phyloP scores from a whole-genome alignment of 352 stramenopile species.

The Thalassiosira exigua region DNA sequence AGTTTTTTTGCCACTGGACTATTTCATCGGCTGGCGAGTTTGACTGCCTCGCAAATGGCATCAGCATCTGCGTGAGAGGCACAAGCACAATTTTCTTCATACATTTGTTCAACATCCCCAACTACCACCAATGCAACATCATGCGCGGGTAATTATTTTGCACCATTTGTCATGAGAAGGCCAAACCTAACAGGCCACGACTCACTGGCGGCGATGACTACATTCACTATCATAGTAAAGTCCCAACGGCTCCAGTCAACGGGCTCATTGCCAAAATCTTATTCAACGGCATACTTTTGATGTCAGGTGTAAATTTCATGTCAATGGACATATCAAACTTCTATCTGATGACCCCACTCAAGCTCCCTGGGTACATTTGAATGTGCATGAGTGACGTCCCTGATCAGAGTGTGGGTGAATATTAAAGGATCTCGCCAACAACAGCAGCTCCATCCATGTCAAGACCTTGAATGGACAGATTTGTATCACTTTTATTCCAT shows the following conservation, averaged over 20 bases:
- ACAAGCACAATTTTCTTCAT: conserved; percentile 54
- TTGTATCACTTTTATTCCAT: too few species aligned
- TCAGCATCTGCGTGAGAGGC: conserved; percentile 12
- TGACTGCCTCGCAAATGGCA: conserved; percentile 37
- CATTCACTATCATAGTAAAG: conserved; percentile 21
- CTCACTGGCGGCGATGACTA: conserved; percentile 8
- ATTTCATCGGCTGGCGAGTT: conserved; percentile 47
- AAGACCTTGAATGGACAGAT: too few species aligned
- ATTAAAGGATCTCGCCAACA: too few species aligned
- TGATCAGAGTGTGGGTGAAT: conserved; percentile 18
- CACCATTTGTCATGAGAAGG: conserved; percentile 11
- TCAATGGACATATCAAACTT: conserved; percentile 24
- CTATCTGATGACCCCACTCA: conserved; percentile 11
- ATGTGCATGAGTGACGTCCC: conserved; percentile 19
- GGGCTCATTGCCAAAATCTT: conserved; percentile 36
- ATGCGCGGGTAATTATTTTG: conserved; percentile 29
- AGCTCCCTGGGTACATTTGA: conserved; percentile 39
- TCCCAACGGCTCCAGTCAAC: conserved; percentile 8
- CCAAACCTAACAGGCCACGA: neutral
- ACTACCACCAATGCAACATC: conserved; percentile 15
- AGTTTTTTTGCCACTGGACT: conserved; percentile 25
- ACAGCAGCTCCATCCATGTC: too few species aligned
- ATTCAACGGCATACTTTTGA: conserved; percentile 49
- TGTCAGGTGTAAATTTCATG: conserved; percentile 13
- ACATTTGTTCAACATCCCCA: conserved; percentile 51